Conservation (phyloP, 225 moss, liverwort and hornwort species). For the Asterella californica region DNA sequence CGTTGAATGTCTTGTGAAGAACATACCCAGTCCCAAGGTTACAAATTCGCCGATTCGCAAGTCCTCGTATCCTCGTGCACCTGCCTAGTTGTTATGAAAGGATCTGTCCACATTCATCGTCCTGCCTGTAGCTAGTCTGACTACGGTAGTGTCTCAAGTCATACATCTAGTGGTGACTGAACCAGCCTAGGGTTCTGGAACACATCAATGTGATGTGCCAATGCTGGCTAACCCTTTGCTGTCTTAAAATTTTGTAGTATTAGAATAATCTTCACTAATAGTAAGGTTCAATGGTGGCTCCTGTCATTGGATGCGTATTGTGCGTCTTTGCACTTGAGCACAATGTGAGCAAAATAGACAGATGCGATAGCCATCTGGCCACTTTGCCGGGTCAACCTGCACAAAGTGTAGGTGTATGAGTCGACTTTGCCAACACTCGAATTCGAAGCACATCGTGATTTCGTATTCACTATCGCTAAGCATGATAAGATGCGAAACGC, state of each 20-base stretch:
- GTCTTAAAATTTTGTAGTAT: neutral
- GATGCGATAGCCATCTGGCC: conserved; percentile 43
- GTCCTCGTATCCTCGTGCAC: neutral
- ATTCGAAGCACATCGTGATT: neutral
- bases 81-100: neutral
- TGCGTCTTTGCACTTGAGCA: conserved; percentile 39
- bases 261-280: neutral
- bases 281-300: no score
- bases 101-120: neutral
- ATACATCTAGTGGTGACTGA: neutral
- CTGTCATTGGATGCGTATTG: conserved; percentile 16
- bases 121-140: no score
- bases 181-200: neutral
- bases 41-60: neutral
- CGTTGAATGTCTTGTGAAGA: neutral
- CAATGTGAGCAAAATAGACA: conserved; percentile 45
- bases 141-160: neutral
- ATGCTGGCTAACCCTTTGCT: neutral
- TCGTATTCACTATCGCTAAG: no score
- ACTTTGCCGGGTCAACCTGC: conserved; percentile 44
- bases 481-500: neutral
- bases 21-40: neutral
- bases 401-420: neutral
- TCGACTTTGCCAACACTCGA: neutral
- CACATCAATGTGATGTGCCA: conserved; percentile 7